Conservation (phyloP, 1,284 basidiomycete species). For the Sphagnurus paluster region DNA sequence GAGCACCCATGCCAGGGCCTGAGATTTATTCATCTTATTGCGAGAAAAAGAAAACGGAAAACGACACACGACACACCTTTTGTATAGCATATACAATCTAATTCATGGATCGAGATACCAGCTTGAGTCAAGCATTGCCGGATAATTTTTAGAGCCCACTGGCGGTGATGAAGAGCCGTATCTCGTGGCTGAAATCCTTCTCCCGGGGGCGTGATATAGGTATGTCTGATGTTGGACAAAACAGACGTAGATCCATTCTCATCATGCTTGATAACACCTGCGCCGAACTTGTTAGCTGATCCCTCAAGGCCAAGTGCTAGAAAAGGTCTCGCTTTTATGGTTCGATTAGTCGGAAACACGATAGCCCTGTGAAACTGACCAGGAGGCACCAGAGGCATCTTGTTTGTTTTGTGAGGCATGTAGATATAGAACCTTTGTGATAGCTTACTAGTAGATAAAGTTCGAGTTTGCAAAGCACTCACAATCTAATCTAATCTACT, state of each 20-base stretch:
- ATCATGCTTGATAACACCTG: conserved; percentile 87
- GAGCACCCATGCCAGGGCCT: conserved; percentile 99
- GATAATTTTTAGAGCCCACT: conserved; percentile 89
- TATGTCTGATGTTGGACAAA: conserved; percentile 89
- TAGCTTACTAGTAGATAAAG: neutral
- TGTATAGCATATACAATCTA: conserved; percentile 97
- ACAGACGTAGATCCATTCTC: conserved; percentile 68
- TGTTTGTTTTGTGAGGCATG: conserved; percentile 18
- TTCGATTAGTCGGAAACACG: conserved; percentile 4
- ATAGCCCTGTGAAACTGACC: conserved; percentile 26
- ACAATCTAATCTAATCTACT: neutral
- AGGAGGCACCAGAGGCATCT: conserved; percentile 33
- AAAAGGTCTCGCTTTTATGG: conserved; percentile 54
- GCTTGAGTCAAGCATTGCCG: conserved; percentile 79
- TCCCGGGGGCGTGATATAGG: conserved; percentile 97
- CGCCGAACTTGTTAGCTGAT: conserved; percentile 98
- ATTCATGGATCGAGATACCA: conserved; percentile 66
- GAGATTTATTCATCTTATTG: conserved; percentile 2
- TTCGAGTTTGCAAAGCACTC: neutral
- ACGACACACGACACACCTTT: no score
- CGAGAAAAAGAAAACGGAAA: neutral
- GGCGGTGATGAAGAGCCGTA: conserved; percentile 93
- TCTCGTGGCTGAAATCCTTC: conserved; percentile 96
- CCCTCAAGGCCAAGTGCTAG: conserved; percentile 90
- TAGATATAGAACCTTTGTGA: no score